Base-by-base conservation (phyloP, 192 early-diverging fungal species). In the Thamnidium elegans region DNA sequence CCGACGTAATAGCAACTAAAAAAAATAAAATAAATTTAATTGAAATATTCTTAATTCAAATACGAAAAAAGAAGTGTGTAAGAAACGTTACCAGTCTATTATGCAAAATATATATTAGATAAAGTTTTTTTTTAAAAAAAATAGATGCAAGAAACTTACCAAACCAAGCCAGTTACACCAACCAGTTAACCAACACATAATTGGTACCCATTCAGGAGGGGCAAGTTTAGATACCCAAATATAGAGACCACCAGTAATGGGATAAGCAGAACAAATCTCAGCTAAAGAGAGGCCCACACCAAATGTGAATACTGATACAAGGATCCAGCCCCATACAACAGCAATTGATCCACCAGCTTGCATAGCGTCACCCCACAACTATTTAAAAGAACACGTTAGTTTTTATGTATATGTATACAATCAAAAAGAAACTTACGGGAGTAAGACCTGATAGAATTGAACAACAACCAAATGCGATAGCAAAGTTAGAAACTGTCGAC, bases 121-220 rank as follows among this genome's bases (percentile, higher is more conserved):
- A 1, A 39, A 10, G 36, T 39, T 6, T 26, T 39, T 6, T 26
- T 26, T 26, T 26, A 26, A 26, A 26, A 26, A 26, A 26, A 26
- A 26, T 3, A 26, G 26, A 26, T 26, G 26, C 26, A 26, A 26
- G 26, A 26, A 39, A 26, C 59, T 47, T 47, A 47, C 59, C 47
- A 68, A 62, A 11, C 79, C 79, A 36, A 81, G 54, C 79, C 79
- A 81, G 42, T 81, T 81, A 50, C 71, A 78, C 46, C 74, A 83
- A 44, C 81, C 81, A 26, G 80, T 81, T 21, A 83, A 43, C 76
- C 77, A 83, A 20, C 74, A 80, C n/a, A 74, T 65, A n/a, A 83
- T 58, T 15, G 81, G 81, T 8, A 74, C 78, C 72, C 72, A 79
- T 23, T 71, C 62, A 15, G 69, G 55, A 17, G 65, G 66, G 0